These are phyloP conservation scores for Ilyonectria destructans DNA, from an alignment of 2,329 filamentous ascomycete genomes.

Conservation along the genomic window DNA sequence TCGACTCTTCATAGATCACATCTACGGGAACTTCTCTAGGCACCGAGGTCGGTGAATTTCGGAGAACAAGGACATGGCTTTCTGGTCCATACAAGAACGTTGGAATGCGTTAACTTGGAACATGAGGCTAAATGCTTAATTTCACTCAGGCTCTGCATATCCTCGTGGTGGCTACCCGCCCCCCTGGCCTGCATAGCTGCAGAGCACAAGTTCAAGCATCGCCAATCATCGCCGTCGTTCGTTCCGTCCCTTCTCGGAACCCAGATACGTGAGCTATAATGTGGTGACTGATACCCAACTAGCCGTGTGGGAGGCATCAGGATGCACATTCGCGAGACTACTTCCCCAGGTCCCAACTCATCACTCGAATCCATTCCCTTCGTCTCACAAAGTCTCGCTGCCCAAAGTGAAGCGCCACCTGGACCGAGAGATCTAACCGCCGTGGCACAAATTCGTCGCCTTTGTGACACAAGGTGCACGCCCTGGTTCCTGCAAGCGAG, in stretches of 20 bases:
- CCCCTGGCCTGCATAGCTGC: neutral
- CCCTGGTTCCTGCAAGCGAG: constrained; percentile 45
- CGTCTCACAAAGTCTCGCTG: neutral
- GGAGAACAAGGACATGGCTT: neutral
- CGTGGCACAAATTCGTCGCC: constrained; percentile 36
- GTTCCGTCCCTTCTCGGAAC: constrained; percentile 13
- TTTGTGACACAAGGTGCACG: constrained; percentile 39
- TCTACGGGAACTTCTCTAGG: neutral
- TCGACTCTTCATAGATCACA: neutral
- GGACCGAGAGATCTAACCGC: neutral
- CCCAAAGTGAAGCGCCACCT: neutral
- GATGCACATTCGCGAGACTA: neutral
- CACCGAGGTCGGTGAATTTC: neutral
- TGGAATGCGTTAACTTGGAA: neutral
- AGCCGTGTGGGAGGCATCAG: neutral
- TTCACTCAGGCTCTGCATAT: neutral
- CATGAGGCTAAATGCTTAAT: neutral
- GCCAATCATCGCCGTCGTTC: constrained; percentile 7
- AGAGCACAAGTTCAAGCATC: neutral
- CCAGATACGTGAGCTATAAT: neutral
- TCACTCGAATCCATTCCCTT: neutral
- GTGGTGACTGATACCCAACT: neutral
- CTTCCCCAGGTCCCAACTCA: neutral
- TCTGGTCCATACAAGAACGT: neutral
- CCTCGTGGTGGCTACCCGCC: neutral